Conservation (phyloP, 1,139 yeast genomes). For the Taiozyma sp. region DNA sequence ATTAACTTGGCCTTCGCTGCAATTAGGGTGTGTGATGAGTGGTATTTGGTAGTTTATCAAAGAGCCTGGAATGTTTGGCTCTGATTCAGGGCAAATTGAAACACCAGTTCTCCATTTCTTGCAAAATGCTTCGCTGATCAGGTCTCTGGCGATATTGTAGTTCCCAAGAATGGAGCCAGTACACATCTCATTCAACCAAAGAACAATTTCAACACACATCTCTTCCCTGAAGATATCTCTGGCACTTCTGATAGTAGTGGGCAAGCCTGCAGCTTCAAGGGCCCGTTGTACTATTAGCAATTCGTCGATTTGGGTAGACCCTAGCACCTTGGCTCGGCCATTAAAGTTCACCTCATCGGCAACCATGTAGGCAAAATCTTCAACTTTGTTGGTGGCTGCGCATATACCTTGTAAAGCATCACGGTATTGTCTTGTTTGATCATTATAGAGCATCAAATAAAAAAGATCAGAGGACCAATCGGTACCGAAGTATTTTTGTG, state of each 20-base stretch:
- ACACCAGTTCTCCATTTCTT: slow-evolving; percentile 53
- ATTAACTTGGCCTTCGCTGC: slow-evolving; percentile 4
- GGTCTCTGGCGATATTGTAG: slow-evolving; percentile 42
- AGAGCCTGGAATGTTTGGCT: slow-evolving; percentile 5
- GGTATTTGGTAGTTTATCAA: slow-evolving; percentile 19
- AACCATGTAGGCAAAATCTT: slow-evolving; percentile 72
- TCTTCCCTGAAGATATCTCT: slow-evolving; percentile 78
- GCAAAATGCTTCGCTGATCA: slow-evolving; percentile 51
- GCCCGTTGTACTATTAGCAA: slow-evolving; percentile 50
- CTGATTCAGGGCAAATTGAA: slow-evolving; percentile 3
- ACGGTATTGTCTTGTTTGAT: slow-evolving; percentile 67
- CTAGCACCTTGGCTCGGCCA: slow-evolving; percentile 68
- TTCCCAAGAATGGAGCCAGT: slow-evolving; percentile 51
- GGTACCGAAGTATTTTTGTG: slow-evolving; percentile 34
- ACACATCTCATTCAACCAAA: slow-evolving; percentile 61
- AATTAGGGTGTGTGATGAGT: slow-evolving; percentile 17
- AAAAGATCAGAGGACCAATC: slow-evolving; percentile 48
- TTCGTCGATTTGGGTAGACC: slow-evolving; percentile 46
- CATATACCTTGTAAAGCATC: slow-evolving; percentile 70
- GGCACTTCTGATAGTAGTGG: slow-evolving; percentile 60
- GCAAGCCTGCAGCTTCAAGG: slow-evolving; percentile 57
- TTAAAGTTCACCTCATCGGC: slow-evolving; percentile 55
- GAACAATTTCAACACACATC: slow-evolving; percentile 67
- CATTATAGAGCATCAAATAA: slow-evolving; percentile 66
- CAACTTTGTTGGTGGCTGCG: slow-evolving; percentile 58